These are phyloP conservation scores for Epicoccum sorghinum DNA, from an alignment of 2,329 filamentous ascomycete species.

Conservation along the genomic window DNA sequence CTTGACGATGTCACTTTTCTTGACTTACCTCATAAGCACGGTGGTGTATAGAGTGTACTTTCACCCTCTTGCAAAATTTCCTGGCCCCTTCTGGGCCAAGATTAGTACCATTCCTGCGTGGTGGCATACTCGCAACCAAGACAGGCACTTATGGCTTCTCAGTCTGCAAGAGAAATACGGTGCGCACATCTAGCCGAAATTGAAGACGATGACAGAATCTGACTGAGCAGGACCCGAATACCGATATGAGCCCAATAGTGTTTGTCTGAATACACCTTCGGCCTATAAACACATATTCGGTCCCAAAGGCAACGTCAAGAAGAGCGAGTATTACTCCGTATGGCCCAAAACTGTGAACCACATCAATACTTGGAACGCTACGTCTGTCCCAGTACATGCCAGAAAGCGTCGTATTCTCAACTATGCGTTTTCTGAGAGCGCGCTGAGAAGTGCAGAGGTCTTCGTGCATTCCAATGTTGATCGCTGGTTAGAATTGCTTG, in stretches of 20 bases:
- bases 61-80: constrained; percentile 31
- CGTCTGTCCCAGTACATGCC: constrained; percentile 35
- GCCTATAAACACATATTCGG: constrained; percentile 53
- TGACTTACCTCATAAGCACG: constrained; percentile 1
- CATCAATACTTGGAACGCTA: constrained; percentile 44
- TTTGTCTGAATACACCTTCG: constrained; percentile 73
- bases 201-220: constrained; percentile 13
- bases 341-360: constrained; percentile 45
- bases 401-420: constrained; percentile 49
- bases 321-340: constrained; percentile 51
- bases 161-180: constrained; percentile 69
- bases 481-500: constrained; percentile 10
- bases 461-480: constrained; percentile 41
- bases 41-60: constrained; percentile 17
- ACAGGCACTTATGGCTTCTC: constrained; percentile 75
- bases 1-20: neutral
- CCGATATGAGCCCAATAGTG: constrained; percentile 72
- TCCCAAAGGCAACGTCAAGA: constrained; percentile 51
- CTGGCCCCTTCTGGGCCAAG: constrained; percentile 24
- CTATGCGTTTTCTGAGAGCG: constrained; percentile 50
- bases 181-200: neutral
- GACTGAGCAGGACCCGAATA: constrained; percentile 34
- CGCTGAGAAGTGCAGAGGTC: constrained; percentile 48
- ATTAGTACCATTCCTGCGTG: constrained; percentile 19
- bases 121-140: constrained; percentile 73